Evolutionary conservation across 306 rosid species (phyloP), one percentile per base, ranked within the genome.

Genomic region (Quercus glauca): DNA sequence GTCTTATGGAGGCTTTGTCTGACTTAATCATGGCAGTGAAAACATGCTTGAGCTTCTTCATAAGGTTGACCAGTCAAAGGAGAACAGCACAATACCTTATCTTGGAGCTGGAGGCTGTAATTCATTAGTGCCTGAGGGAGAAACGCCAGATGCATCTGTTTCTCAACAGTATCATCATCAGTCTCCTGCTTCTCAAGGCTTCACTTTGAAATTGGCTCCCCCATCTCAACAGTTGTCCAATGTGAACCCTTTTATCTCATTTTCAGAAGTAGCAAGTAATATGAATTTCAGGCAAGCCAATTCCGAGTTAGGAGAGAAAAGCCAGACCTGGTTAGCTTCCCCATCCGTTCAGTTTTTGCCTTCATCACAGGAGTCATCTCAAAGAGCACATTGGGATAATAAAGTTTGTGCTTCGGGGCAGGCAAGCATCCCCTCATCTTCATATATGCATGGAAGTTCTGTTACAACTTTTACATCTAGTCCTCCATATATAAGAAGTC

Each of bases 1-100:
- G 64, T 60, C 65, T 76, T 35, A 18, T 71, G 37, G 35, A 80
- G 26, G 71, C 26, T 75, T 49, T 80, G 10, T 59, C 23, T 69
- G 56, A n/a, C 67, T 52, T 70, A 75, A 78, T 53, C 45, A 37
- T 73, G 80, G 59, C 84, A 88, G 89, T 78, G 87, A 80, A 61
- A 80, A 85, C 78, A 74, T 85, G 78, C 78, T 83, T 76, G 82
- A 77, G 75, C 84, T 77, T 88, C 87, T 88, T 73, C 86, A 77
- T 69, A 88, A 83, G 83, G 86, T 78, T 53, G 83, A 83, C 28
- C 87, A 73, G 65, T 78, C 76, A 69, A 80, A 75, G 75, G 91
- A 83, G 23, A 83, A 80, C 64, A 41, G 75, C 37, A 49, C 75
- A 61, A 51, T 58, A 12, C 61, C 82, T 41, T 80, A 59, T 53